Conservation (phyloP, 2,329 filamentous ascomycete species). For the Aschersonia sp. region DNA sequence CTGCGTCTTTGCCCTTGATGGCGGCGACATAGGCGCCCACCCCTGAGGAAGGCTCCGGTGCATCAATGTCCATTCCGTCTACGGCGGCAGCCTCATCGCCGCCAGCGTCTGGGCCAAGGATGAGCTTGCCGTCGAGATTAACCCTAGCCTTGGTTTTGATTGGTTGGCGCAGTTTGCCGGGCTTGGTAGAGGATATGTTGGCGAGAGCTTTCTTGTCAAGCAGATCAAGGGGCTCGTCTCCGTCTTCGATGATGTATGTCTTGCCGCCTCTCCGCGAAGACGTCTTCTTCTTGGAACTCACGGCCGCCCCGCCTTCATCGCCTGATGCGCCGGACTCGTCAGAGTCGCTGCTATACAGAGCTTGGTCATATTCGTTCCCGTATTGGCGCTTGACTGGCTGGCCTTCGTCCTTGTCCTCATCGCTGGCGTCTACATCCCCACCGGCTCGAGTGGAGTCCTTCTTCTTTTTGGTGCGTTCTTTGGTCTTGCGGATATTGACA, state of each 20-base stretch:
- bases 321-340: constrained; percentile 37
- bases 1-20: constrained; percentile 51
- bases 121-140: constrained; percentile 67
- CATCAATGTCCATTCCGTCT: constrained; percentile 50
- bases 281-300: constrained; percentile 24
- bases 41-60: constrained; percentile 39
- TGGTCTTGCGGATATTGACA: constrained; percentile 86
- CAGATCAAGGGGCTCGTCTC: constrained; percentile 88
- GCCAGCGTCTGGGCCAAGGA: constrained; percentile 43
- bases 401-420: constrained; percentile 37
- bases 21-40: constrained; percentile 57
- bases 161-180: constrained; percentile 45
- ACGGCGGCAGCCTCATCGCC: constrained; percentile 30
- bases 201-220: constrained; percentile 79
- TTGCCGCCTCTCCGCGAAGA: constrained; percentile 43
- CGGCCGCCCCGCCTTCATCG: constrained; percentile 43
- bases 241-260: constrained; percentile 85
- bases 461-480: constrained; percentile 80
- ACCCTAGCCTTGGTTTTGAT: constrained; percentile 48
- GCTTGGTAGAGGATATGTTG: constrained; percentile 86
- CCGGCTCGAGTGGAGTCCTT: constrained; percentile 53
- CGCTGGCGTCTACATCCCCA: constrained; percentile 40
- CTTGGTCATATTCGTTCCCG: constrained; percentile 88
- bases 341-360: constrained; percentile 73
- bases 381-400: constrained; percentile 44